phyloP scores from a whole-genome alignment of 345 rosid genomes.

The Jatropha curcas region DNA sequence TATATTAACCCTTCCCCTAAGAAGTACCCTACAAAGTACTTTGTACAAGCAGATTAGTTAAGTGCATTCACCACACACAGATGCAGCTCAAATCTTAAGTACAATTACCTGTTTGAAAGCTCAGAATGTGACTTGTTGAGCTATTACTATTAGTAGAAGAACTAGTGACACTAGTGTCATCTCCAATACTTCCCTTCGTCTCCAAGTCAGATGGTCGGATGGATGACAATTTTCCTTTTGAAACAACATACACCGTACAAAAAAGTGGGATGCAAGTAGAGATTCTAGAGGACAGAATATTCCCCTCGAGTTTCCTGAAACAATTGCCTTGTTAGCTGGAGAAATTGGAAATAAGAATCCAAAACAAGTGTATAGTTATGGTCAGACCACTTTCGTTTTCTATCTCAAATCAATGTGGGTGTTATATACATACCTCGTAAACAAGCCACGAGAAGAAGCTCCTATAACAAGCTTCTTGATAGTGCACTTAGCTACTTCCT shows the following conservation, averaged over 20 bases:
- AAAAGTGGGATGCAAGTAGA: slow-evolving; percentile 56
- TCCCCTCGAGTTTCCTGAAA: slow-evolving; percentile 56
- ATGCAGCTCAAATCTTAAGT: not conserved
- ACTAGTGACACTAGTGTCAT: slow-evolving; percentile 46
- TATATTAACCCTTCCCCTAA: not conserved
- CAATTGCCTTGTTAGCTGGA: not conserved
- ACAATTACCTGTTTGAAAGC: slow-evolving; percentile 51
- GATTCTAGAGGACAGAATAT: slow-evolving; percentile 60
- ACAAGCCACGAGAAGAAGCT: slow-evolving; percentile 58
- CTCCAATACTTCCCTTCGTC: slow-evolving; percentile 46
- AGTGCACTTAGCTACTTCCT: slow-evolving; percentile 50
- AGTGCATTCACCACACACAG: not conserved
- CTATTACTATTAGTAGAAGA: slow-evolving; percentile 40
- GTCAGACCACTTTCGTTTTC: not conserved
- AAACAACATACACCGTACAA: slow-evolving; percentile 78
- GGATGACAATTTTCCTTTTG: slow-evolving; percentile 69
- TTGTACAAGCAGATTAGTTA: not conserved
- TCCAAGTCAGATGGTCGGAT: slow-evolving; percentile 74
- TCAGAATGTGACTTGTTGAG: slow-evolving; percentile 37
- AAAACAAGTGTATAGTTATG: not conserved
- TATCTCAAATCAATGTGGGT: too few species aligned
- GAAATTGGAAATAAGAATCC: not conserved
- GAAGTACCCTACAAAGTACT: too few species aligned
- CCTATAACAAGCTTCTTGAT: slow-evolving; percentile 79
- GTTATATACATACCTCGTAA: slow-evolving; percentile 57